Percentiles rank a stretch among this genome's conserved stretches.
Evolutionary conservation across 257 asterid species (phyloP).

Genomic region (Linaria vulgaris): DNA sequence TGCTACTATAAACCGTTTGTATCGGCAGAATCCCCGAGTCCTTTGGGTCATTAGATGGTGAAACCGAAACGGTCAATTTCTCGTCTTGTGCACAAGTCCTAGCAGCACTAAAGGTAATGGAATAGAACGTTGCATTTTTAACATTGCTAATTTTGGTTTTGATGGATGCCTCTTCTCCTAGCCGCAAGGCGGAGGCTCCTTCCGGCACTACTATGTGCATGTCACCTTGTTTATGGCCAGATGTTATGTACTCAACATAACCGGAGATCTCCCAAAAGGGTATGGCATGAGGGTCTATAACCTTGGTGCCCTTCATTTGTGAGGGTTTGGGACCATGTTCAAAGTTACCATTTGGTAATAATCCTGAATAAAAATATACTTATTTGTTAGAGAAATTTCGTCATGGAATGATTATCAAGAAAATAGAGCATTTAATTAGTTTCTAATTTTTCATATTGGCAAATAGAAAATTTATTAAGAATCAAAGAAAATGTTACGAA

Average conservation of each 20-base stretch:
- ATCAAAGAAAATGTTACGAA: too few species aligned
- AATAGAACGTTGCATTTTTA: slow-evolving; percentile 42
- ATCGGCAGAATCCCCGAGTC: slow-evolving; percentile 47
- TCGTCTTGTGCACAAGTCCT: slow-evolving; percentile 86
- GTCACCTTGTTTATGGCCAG: slow-evolving; percentile 82
- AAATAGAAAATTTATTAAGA: too few species aligned
- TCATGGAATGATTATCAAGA: background rate
- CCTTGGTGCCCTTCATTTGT: slow-evolving; percentile 65
- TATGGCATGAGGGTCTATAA: slow-evolving; percentile 53
- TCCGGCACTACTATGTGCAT: slow-evolving; percentile 80
- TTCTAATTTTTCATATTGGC: too few species aligned
- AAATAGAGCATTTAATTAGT: too few species aligned
- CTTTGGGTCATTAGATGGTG: slow-evolving; percentile 39
- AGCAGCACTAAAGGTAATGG: slow-evolving; percentile 64
- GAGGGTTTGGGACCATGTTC: slow-evolving; percentile 62
- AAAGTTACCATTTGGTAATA: slow-evolving; percentile 76
- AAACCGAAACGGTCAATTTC: slow-evolving; percentile 48
- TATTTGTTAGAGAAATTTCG: background rate
- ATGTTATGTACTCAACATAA: slow-evolving; percentile 72
- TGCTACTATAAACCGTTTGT: slow-evolving; percentile 50
- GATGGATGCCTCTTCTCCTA: slow-evolving; percentile 75
- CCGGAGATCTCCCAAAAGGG: slow-evolving; percentile 74
- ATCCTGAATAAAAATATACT: slow-evolving; percentile 41
- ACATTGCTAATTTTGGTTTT: slow-evolving; percentile 48
- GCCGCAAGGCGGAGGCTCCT: slow-evolving; percentile 74